These are phyloP conservation scores for Mycena haematopus DNA, from an alignment of 768 basidiomycete species.

Conservation along the genomic window DNA sequence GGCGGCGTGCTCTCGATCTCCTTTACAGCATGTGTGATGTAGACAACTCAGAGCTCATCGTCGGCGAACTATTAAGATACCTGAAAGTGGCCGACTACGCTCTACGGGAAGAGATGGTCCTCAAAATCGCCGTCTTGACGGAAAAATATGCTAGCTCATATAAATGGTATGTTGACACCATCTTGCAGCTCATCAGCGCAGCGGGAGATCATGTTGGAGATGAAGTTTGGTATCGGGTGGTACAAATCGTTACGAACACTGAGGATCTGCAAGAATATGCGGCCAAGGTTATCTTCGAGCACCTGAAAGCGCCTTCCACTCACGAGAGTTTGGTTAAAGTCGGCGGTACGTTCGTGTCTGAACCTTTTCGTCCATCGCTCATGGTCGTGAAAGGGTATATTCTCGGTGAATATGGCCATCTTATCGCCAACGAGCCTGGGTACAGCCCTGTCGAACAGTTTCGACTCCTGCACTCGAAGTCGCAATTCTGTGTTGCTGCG, in stretches of 20 bases:
- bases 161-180: constrained; percentile 99
- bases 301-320: constrained; percentile 82
- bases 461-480: constrained; percentile 90
- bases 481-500: constrained; percentile 90
- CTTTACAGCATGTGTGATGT: constrained; percentile 99
- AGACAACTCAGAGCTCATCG: constrained; percentile 95
- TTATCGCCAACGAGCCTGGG: constrained; percentile 93
- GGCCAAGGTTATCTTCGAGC: constrained; percentile 88
- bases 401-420: constrained; percentile 96
- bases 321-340: constrained; percentile 97
- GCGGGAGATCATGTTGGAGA: constrained; percentile 99
- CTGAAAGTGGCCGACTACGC: constrained; percentile 97
- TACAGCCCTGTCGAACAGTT: constrained; percentile 96
- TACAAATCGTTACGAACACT: constrained; percentile 98
- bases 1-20: constrained; percentile 91
- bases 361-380: not conserved
- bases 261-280: constrained; percentile 98
- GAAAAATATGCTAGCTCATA: constrained; percentile 98
- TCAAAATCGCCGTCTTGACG: constrained; percentile 98
- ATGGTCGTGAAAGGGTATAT: constrained; percentile 73
- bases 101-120: constrained; percentile 96
- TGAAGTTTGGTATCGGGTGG: constrained; percentile 99
- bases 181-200: constrained; percentile 92
- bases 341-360: constrained; percentile 64
- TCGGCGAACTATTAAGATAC: constrained; percentile 93